Percentiles rank a stretch among this genome's conserved stretches.
phyloP scores from a whole-genome alignment of 257 asterid species.

The Plectranthus barbatus region DNA sequence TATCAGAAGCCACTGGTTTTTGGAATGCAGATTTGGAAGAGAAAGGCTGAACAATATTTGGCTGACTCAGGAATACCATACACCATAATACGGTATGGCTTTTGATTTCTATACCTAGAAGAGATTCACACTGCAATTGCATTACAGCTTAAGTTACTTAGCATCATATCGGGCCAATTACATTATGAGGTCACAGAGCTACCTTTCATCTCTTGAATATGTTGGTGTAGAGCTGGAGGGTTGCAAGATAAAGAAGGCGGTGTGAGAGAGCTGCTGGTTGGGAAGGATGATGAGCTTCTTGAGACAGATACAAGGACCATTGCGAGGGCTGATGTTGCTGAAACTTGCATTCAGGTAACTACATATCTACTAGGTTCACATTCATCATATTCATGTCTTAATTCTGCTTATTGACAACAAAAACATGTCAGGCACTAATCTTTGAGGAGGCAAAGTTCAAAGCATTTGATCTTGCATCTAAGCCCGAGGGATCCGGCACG shows the following conservation, averaged over 20 bases:
- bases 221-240: conserved; percentile 74
- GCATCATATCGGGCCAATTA: neutral
- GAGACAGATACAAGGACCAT: conserved; percentile 77
- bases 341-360: conserved; percentile 82
- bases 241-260: conserved; percentile 97
- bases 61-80: conserved; percentile 86
- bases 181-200: neutral
- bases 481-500: conserved; percentile 76
- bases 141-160: neutral
- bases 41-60: conserved; percentile 87
- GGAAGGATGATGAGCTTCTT: conserved; percentile 90
- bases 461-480: conserved; percentile 83
- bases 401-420: conserved; percentile 1
- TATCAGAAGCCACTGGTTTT: neutral
- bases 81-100: conserved; percentile 73
- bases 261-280: conserved; percentile 67
- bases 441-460: conserved; percentile 78
- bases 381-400: neutral
- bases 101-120: neutral
- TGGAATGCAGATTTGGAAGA: conserved; percentile 65
- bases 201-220: neutral
- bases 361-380: neutral
- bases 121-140: neutral
- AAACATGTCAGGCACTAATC: conserved; percentile 52
- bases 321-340: conserved; percentile 88